phyloP scores from a whole-genome alignment of 2,329 filamentous ascomycete genomes.

The Penicillium oxalicum region DNA sequence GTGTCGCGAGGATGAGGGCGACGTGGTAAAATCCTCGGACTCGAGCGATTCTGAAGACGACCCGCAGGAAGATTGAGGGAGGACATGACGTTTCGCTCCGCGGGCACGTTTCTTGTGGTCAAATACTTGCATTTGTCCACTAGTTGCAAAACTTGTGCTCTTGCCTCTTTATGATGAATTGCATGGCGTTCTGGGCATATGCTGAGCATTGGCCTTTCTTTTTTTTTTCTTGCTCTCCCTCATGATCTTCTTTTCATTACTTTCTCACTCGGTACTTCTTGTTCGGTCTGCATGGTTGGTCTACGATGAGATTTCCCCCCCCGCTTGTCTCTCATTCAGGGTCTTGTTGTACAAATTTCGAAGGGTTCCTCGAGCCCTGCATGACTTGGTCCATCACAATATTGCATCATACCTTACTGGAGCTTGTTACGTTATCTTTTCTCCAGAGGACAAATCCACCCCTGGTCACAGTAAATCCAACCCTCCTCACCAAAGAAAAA shows the following conservation, averaged over 20 bases:
- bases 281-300: conserved; percentile 8
- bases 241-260: conserved; percentile 3
- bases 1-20: conserved; percentile 6
- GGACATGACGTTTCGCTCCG: not conserved
- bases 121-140: not conserved
- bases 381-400: not conserved
- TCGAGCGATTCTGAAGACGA: not conserved
- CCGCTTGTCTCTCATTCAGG: not conserved
- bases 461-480: no score
- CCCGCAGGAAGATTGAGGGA: conserved; percentile 1
- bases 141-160: not conserved
- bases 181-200: conserved; percentile 6
- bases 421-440: no score
- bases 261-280: conserved; percentile 3
- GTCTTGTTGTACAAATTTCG: not conserved
- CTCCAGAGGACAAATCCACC: no score
- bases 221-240: not conserved
- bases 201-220: no score
- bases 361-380: not conserved
- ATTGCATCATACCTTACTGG: no score
- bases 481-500: no score
- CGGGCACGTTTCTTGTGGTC: no score
- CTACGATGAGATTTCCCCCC: conserved; percentile 9
- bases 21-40: conserved; percentile 4
- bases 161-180: conserved; percentile 3